phyloP scores from a whole-genome alignment of 2,329 filamentous ascomycete genomes.

The Fusarium burgessii region DNA sequence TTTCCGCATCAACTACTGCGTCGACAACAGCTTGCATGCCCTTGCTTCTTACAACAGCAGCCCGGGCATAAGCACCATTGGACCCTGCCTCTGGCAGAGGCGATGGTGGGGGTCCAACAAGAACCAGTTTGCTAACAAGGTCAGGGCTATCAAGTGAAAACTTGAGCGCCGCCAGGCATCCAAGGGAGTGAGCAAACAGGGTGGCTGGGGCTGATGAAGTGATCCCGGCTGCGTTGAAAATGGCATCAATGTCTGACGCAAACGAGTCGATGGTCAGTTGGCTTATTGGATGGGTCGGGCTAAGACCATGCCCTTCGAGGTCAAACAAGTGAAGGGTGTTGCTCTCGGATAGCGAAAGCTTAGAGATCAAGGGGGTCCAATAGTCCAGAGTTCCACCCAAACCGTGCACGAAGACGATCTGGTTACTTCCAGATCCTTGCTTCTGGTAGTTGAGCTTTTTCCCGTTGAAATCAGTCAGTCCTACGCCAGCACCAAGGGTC shows the following conservation, averaged over 20 bases:
- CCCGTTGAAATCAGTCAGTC: not conserved
- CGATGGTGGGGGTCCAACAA: not conserved
- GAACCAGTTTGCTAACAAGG: not conserved
- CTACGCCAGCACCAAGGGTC: not conserved
- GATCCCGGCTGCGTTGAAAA: not conserved
- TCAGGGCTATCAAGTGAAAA: not conserved
- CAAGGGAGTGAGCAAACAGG: slow-evolving; percentile 1
- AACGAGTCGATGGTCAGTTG: slow-evolving; percentile 58
- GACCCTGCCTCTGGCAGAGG: not conserved
- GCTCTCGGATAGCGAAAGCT: slow-evolving; percentile 35
- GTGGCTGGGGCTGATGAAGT: not conserved
- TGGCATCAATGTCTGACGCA: slow-evolving; percentile 22
- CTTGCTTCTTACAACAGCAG: not conserved
- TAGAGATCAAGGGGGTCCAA: slow-evolving; percentile 59
- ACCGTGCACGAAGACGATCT: slow-evolving; percentile 66
- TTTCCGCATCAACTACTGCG: not conserved
- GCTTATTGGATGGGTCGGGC: slow-evolving; percentile 61
- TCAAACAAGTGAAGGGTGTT: slow-evolving; percentile 59
- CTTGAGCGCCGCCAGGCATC: not conserved
- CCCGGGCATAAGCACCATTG: not conserved
- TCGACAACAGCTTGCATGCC: not conserved
- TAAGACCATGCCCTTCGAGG: slow-evolving; percentile 67
- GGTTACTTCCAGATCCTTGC: not conserved
- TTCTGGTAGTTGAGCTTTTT: not conserved
- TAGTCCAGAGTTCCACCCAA: slow-evolving; percentile 61